Conservation (phyloP, 257 asterid species). For the Jacaranda copaia region DNA sequence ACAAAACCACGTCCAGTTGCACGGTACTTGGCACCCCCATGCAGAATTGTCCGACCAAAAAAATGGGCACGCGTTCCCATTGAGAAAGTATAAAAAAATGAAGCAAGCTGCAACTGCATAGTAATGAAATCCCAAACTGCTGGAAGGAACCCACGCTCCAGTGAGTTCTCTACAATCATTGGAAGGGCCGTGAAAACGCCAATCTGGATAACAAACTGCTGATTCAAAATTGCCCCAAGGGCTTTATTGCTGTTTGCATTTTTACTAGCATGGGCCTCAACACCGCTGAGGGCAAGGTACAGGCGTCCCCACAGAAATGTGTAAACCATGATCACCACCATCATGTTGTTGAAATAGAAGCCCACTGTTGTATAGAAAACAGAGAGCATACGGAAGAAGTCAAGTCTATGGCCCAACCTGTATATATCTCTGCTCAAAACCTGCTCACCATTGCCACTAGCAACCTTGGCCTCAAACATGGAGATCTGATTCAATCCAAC, state of each 20-base stretch:
- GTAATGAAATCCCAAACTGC: slow-evolving; percentile 91
- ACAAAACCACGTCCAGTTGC: slow-evolving; percentile 98
- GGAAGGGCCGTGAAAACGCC: slow-evolving; percentile 94
- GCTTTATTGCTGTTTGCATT: slow-evolving; percentile 69
- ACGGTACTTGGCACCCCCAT: slow-evolving; percentile 96
- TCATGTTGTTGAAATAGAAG: slow-evolving; percentile 82
- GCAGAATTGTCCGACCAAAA: slow-evolving; percentile 92
- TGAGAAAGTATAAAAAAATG: slow-evolving; percentile 80
- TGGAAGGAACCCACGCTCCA: slow-evolving; percentile 85
- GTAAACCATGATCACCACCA: slow-evolving; percentile 81
- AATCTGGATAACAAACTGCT: slow-evolving; percentile 86
- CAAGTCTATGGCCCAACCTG: slow-evolving; percentile 90
- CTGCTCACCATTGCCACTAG: slow-evolving; percentile 98
- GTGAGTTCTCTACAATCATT: slow-evolving; percentile 89
- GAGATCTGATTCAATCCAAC: slow-evolving; percentile 96
- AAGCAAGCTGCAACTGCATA: slow-evolving; percentile 86
- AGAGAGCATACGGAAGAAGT: slow-evolving; percentile 97
- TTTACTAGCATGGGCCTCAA: slow-evolving; percentile 53
- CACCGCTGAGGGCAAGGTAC: slow-evolving; percentile 87
- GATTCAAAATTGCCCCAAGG: slow-evolving; percentile 84
- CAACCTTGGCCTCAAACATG: slow-evolving; percentile 98
- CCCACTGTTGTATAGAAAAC: slow-evolving; percentile 93
- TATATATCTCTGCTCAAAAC: slow-evolving; percentile 91
- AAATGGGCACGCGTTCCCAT: slow-evolving; percentile 94
- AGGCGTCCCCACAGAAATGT: slow-evolving; percentile 91